A percentile compares a stretch with the other conserved stretches of the same genome.
These are phyloP conservation scores for Colletotrichum noveboracense DNA, from an alignment of 2,329 filamentous ascomycete species.

Conservation along the genomic window DNA sequence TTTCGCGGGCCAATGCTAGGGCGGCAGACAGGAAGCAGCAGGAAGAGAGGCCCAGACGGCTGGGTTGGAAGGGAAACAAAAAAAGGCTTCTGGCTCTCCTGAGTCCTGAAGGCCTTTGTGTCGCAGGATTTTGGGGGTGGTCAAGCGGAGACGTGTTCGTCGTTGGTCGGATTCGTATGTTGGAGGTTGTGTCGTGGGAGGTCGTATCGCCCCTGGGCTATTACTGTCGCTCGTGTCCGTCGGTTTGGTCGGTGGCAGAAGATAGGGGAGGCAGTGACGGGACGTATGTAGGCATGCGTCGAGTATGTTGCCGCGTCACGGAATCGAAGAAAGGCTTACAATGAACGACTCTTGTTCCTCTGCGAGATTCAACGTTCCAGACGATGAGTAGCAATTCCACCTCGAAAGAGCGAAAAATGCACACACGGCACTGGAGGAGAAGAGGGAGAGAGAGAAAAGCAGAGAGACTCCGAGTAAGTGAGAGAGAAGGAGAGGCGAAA, in stretches of 20 bases:
- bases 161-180: conserved; percentile 1
- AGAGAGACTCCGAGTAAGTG: not conserved
- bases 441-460: conserved; percentile 8
- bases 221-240: conserved; percentile 18
- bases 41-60: conserved; percentile 29
- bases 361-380: conserved; percentile 25
- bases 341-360: conserved; percentile 15
- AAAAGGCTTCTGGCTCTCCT: conserved; percentile 24
- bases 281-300: not conserved
- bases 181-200: conserved; percentile 6
- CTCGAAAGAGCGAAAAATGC: conserved; percentile 23
- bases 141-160: not conserved
- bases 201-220: conserved; percentile 18
- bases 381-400: conserved; percentile 25
- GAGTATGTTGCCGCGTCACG: conserved; percentile 7
- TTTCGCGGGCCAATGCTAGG: not conserved
- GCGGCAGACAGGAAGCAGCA: not conserved
- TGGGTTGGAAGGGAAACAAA: not conserved
- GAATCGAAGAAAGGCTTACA: conserved; percentile 19
- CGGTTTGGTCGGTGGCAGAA: not conserved
- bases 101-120: conserved; percentile 37
- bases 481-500: conserved; percentile 17
- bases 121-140: conserved; percentile 38
- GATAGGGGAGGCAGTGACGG: not conserved
- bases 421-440: conserved; percentile 15